Evolutionary conservation across 164 flowering plant genomes (phyloP).

Genomic region (Litsea cubeba): DNA sequence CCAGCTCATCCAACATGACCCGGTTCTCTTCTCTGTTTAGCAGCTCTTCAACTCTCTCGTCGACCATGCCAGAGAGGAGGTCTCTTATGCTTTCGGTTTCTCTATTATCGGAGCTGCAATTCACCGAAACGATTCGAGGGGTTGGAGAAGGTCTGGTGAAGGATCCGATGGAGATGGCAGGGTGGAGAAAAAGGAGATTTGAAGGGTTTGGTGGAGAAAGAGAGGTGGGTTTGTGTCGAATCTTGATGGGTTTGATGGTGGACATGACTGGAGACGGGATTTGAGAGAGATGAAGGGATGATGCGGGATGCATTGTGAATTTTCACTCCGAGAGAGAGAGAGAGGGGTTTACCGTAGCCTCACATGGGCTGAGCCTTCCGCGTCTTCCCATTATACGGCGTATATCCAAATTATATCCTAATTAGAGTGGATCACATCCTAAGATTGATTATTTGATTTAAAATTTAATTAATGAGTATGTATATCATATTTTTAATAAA

Average conservation of each 20-base stretch:
- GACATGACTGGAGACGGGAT: background rate
- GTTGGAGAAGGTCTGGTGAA: constrained; percentile 6
- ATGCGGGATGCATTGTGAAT: background rate
- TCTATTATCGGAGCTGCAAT: constrained; percentile 37
- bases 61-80: constrained; percentile 59
- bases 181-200: constrained; percentile 6
- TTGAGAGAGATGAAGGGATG: background rate
- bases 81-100: constrained; percentile 26
- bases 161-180: constrained; percentile 1
- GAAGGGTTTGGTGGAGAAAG: background rate
- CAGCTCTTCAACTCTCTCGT: constrained; percentile 47
- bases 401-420: no score
- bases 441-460: no score
- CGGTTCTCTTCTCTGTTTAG: constrained; percentile 34
- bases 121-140: constrained; percentile 11
- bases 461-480: no score
- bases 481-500: no score
- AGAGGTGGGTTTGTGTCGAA: background rate
- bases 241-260: background rate
- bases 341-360: no score
- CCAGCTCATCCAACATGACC: constrained; percentile 67
- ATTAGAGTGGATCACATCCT: no score
- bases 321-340: background rate
- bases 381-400: no score
- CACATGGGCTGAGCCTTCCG: no score